These are phyloP conservation scores for Chenopodium formosanum DNA, from an alignment of 148 eudicot genomes.

Conservation along the genomic window DNA sequence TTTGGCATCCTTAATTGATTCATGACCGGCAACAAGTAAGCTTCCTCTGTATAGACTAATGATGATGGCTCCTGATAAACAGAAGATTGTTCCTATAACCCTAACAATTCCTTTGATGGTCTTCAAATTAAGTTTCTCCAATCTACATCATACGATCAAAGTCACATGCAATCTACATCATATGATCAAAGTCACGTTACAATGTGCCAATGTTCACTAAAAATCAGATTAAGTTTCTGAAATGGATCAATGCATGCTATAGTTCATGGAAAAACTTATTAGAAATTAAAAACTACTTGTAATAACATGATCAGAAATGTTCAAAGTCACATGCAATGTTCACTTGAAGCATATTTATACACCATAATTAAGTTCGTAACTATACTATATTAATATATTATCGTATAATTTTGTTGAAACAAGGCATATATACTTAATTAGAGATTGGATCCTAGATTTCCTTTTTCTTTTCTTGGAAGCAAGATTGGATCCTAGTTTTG, in stretches of 20 bases:
- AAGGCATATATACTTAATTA: no score
- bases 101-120: conserved; percentile 47
- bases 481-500: no score
- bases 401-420: no score
- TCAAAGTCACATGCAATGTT: neutral
- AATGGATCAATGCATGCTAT: no score
- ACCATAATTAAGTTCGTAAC: no score
- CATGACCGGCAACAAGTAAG: conserved; percentile 5
- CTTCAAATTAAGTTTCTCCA: conserved; percentile 41
- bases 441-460: no score
- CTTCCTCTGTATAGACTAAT: conserved; percentile 50
- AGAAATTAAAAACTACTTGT: neutral
- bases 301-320: neutral
- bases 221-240: no score
- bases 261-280: neutral
- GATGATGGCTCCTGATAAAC: conserved; percentile 52
- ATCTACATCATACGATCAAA: conserved; percentile 22
- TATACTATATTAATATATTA: no score
- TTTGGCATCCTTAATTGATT: neutral
- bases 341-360: no score
- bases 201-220: no score
- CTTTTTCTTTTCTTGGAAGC: no score
- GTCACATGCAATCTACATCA: conserved; percentile 21
- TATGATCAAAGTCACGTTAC: no score
- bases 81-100: conserved; percentile 39